Evolutionary conservation across 495 filamentous ascomycete species (phyloP).

Genomic region (Neurospora sp.): DNA sequence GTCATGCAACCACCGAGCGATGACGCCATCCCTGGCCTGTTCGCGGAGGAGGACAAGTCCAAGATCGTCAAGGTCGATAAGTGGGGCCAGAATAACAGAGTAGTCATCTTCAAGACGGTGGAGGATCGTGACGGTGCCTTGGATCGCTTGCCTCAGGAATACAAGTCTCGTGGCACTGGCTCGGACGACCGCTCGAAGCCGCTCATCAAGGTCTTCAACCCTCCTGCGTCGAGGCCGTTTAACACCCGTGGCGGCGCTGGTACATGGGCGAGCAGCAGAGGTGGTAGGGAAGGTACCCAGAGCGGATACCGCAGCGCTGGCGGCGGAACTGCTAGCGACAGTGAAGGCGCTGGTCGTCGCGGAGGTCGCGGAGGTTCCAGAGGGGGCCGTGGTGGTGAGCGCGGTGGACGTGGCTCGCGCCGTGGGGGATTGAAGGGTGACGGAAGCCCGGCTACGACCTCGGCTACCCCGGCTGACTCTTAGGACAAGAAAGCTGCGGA

Average conservation of each 20-base stretch:
- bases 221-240: slow-evolving; percentile 41
- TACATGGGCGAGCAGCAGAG: slow-evolving; percentile 63
- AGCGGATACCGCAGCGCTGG: slow-evolving; percentile 67
- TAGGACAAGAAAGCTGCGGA: slow-evolving; percentile 13
- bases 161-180: slow-evolving; percentile 49
- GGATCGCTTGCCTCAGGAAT: slow-evolving; percentile 57
- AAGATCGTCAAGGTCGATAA: slow-evolving; percentile 75
- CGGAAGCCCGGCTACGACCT: slow-evolving; percentile 39
- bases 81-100: slow-evolving; percentile 61
- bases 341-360: slow-evolving; percentile 56
- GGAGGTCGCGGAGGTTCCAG: slow-evolving; percentile 55
- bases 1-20: slow-evolving; percentile 68
- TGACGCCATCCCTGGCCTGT: slow-evolving; percentile 67
- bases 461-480: slow-evolving; percentile 40
- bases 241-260: slow-evolving; percentile 53
- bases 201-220: slow-evolving; percentile 69
- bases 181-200: slow-evolving; percentile 60
- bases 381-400: slow-evolving; percentile 41
- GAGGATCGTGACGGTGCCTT: slow-evolving; percentile 73
- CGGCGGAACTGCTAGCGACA: slow-evolving; percentile 60
- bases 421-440: slow-evolving; percentile 51
- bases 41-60: slow-evolving; percentile 67
- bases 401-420: slow-evolving; percentile 47
- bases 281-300: slow-evolving; percentile 31
- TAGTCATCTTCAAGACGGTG: slow-evolving; percentile 64